These are phyloP conservation scores for Daldinia childiae DNA, from an alignment of 495 filamentous ascomycete species.

Conservation along the genomic window DNA sequence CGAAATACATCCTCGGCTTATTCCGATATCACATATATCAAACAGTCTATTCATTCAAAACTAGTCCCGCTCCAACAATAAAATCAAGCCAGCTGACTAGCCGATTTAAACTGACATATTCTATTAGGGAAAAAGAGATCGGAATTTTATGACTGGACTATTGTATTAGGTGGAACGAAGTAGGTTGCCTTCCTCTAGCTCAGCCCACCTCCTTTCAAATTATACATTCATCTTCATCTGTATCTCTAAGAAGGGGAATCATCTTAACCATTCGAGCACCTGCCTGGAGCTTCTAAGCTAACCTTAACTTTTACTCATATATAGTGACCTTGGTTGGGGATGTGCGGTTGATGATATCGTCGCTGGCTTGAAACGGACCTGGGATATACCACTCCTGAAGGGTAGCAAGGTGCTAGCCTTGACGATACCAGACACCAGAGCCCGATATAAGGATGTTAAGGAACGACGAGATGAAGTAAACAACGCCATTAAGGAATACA, in stretches of 20 bases:
- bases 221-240: neutral
- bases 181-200: slow-evolving; percentile 36
- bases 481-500: slow-evolving; percentile 57
- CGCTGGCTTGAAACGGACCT: slow-evolving; percentile 54
- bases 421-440: slow-evolving; percentile 63
- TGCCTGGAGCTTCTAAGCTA: neutral
- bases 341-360: slow-evolving; percentile 49
- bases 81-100: neutral
- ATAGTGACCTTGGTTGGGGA: slow-evolving; percentile 57
- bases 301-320: slow-evolving; percentile 1
- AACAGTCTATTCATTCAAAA: neutral
- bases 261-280: neutral
- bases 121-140: slow-evolving; percentile 23
- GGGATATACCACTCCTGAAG: slow-evolving; percentile 56
- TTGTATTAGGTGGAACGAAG: slow-evolving; percentile 69
- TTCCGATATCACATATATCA: neutral
- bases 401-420: slow-evolving; percentile 66
- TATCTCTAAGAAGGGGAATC: neutral
- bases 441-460: slow-evolving; percentile 43
- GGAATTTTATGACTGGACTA: slow-evolving; percentile 54
- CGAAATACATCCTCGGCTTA: neutral
- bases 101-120: slow-evolving; percentile 5
- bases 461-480: slow-evolving; percentile 60
- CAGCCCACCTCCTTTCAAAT: neutral
- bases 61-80: neutral